Base-by-base conservation (phyloP, 768 basidiomycete species). In the Suillus occidentalis region DNA sequence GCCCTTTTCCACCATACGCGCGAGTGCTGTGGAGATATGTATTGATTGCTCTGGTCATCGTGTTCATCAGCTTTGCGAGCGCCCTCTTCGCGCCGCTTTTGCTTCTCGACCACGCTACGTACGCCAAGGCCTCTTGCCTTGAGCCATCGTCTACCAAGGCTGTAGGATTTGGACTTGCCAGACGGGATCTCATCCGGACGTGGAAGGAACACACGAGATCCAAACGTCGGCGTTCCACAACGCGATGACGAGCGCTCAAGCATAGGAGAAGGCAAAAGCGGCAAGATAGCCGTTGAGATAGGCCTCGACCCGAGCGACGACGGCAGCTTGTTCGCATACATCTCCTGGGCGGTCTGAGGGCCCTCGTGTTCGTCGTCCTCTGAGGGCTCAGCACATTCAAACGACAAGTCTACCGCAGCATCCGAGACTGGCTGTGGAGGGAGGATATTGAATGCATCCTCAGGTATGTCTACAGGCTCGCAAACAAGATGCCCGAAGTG, bases 401-500 rank as follows among this genome's bases (percentile, higher is more conserved):
- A 59, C 10, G 39, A 60, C 20, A 31, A 59, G 20, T 47, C n/a
- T 8, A 53, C 14, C 12, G 13, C 37, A 28, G 57, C 25, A 18
- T 61, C 61, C 18, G 45, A 16, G 13, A 39, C 12, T 20, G 39
- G 57, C 39, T 10, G 39, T 20, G 6, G 16, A 4, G 57, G 57
- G 18, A 59, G 39, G 6, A 74, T 71, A 2, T 57, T 66, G 22
- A 72, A 67, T 6, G 69, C 70, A 34, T 76, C 74, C 3, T 73
- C 72, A 7, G 88, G 87, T 16, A 91, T 81, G 3, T 80, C 67
- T 2, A 82, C 79, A 7, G 90, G 90, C 20, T 87, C 82, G 36
- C 90, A 91, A 45, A 88, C 80, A 64, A 92, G 84, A 70, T 91
- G 84, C 4, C 87, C 89, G 69, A 93, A 92, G 45, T 89, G 76